Percentiles rank a stretch among this genome's conserved stretches.
Conservation (phyloP, 495 filamentous ascomycete species). For the Letharia lupina region DNA sequence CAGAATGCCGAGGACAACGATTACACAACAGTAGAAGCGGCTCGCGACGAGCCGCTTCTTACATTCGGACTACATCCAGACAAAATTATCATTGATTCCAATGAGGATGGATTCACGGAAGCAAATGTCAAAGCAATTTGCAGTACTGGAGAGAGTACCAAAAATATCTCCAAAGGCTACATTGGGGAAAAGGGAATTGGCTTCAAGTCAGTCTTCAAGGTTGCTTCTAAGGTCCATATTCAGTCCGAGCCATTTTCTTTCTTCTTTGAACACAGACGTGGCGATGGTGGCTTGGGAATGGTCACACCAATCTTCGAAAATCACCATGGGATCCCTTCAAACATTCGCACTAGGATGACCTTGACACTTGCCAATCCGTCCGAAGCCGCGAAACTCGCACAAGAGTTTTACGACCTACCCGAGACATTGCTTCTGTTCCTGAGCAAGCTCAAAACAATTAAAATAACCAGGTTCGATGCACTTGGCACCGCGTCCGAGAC, state of each 20-base stretch:
- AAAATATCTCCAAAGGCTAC: conserved; percentile 31
- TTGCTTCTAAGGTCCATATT: conserved; percentile 39
- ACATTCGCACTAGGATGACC: conserved; percentile 6
- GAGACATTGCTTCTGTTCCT: conserved; percentile 7
- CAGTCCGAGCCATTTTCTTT: conserved; percentile 42
- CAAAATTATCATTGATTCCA: conserved; percentile 36
- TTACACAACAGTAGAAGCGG: conserved; percentile 17
- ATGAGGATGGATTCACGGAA: conserved; percentile 39
- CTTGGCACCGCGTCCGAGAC: background rate
- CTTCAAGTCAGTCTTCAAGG: conserved; percentile 47
- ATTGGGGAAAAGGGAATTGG: conserved; percentile 46
- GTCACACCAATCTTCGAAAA: background rate
- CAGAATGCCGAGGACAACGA: conserved; percentile 39
- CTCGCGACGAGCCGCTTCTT: conserved; percentile 26
- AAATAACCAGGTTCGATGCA: no score
- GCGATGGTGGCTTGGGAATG: background rate
- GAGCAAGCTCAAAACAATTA: background rate
- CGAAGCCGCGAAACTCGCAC: background rate
- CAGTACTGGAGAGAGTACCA: conserved; percentile 17
- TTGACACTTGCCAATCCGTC: background rate
- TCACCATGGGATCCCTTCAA: background rate
- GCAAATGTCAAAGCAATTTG: conserved; percentile 34
- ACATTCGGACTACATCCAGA: conserved; percentile 29
- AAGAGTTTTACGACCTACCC: background rate
- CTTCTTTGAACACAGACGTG: conserved; percentile 26